These are phyloP conservation scores for Candida pseudoviswanathii DNA, from an alignment of 1,139 yeast species.

Conservation along the genomic window DNA sequence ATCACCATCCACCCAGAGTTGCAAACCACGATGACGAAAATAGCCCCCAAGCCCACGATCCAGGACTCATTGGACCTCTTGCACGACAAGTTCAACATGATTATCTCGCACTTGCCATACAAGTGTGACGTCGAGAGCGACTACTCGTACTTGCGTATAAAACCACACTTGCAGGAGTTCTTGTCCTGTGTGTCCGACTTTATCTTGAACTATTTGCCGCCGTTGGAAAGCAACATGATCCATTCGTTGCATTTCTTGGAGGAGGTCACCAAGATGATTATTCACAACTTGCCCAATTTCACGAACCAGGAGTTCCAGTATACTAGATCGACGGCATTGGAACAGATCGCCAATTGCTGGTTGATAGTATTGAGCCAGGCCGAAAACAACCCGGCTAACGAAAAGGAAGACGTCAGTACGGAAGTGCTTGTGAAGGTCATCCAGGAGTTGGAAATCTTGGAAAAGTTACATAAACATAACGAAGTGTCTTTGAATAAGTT, in stretches of 20 bases:
- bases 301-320: constrained; percentile 71
- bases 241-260: constrained; percentile 70
- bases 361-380: constrained; percentile 53
- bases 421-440: constrained; percentile 31
- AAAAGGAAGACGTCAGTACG: constrained; percentile 19
- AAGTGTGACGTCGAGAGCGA: constrained; percentile 75
- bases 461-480: constrained; percentile 62
- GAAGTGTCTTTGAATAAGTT: constrained; percentile 54
- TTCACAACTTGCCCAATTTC: constrained; percentile 71
- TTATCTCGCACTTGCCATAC: constrained; percentile 64
- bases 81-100: constrained; percentile 45
- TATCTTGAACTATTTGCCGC: constrained; percentile 77
- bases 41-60: constrained; percentile 63
- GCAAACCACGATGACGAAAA: constrained; percentile 47
- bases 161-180: constrained; percentile 73
- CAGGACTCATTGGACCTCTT: constrained; percentile 54
- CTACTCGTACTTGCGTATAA: constrained; percentile 84
- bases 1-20: constrained; percentile 66
- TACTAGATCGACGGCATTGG: constrained; percentile 71
- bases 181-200: constrained; percentile 79
- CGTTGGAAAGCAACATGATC: constrained; percentile 57
- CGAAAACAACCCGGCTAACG: constrained; percentile 14
- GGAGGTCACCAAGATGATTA: constrained; percentile 60
- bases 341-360: constrained; percentile 82
- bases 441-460: constrained; percentile 36